Conservation (phyloP, 2,329 filamentous ascomycete species). For the Hortaea sp. region DNA sequence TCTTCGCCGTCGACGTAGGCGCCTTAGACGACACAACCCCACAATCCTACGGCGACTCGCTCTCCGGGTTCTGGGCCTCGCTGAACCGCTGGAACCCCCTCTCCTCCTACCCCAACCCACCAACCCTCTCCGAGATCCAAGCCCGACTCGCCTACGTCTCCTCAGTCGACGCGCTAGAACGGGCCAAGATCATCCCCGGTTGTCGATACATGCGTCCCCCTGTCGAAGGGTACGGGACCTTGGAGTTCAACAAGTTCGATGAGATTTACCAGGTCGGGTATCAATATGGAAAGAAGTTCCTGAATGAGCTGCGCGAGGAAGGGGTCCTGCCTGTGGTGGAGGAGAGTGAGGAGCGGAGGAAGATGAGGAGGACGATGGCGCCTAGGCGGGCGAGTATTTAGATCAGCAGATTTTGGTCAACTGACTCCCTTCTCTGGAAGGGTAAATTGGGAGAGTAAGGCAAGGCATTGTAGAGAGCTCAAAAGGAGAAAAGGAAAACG, state of each 20-base stretch:
- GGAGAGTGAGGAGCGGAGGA: conserved; percentile 41
- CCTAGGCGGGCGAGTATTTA: conserved; percentile 38
- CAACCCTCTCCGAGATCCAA: conserved; percentile 92
- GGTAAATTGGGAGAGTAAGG: no score
- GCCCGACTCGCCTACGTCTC: conserved; percentile 89
- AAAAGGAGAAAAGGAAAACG: no score
- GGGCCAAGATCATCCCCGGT: conserved; percentile 80
- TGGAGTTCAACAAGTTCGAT: conserved; percentile 96
- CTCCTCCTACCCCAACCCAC: conserved; percentile 77
- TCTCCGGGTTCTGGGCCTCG: conserved; percentile 91
- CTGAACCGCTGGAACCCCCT: conserved; percentile 97
- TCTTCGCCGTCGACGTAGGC: conserved; percentile 93
- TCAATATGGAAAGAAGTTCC: conserved; percentile 69
- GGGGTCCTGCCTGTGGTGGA: conserved; percentile 56
- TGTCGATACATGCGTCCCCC: conserved; percentile 96
- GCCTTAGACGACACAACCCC: conserved; percentile 84
- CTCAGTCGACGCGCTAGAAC: conserved; percentile 85
- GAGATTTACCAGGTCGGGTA: conserved; percentile 92
- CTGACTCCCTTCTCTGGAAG: no score
- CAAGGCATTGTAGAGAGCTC: no score
- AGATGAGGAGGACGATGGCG: conserved; percentile 43
- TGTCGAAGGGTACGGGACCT: conserved; percentile 82
- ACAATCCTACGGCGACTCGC: conserved; percentile 83
- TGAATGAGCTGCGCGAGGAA: conserved; percentile 66
- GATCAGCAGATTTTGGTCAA: background rate